phyloP scores from a whole-genome alignment of 225 moss, liverwort and hornwort species.

The Asterella californica region DNA sequence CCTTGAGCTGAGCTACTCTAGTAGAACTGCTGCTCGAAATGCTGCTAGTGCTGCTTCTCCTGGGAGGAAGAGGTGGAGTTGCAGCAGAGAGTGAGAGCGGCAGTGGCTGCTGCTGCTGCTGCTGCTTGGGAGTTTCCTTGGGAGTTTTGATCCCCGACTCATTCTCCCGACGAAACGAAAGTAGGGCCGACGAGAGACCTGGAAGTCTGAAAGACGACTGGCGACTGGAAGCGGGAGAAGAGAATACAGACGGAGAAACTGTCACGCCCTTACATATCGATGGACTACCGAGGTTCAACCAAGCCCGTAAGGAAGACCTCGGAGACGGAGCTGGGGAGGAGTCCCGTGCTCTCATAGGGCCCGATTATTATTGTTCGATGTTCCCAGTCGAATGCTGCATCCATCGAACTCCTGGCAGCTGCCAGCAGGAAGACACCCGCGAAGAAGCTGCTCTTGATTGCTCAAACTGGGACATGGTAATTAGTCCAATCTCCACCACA shows the following conservation, averaged over 20 bases:
- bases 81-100: background rate
- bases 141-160: background rate
- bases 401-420: slow-evolving; percentile 19
- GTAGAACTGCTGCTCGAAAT: background rate
- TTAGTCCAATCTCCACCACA: background rate
- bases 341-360: slow-evolving; percentile 21
- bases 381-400: slow-evolving; percentile 8
- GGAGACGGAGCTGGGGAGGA: slow-evolving; percentile 19
- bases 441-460: background rate
- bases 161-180: slow-evolving; percentile 6
- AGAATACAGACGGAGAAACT: slow-evolving; percentile 6
- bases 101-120: background rate
- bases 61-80: slow-evolving; percentile 12
- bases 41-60: background rate
- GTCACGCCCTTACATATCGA: slow-evolving; percentile 21
- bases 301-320: slow-evolving; percentile 21
- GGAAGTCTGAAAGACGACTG: slow-evolving; percentile 18
- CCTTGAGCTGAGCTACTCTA: slow-evolving; percentile 16
- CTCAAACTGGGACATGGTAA: background rate
- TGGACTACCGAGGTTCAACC: slow-evolving; percentile 16
- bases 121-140: background rate
- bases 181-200: slow-evolving; percentile 1
- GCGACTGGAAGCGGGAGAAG: slow-evolving; percentile 20
- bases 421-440: background rate
- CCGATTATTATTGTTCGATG: background rate